phyloP scores from a whole-genome alignment of 1,284 basidiomycete genomes.

The Ceratobasidium papillatum region DNA sequence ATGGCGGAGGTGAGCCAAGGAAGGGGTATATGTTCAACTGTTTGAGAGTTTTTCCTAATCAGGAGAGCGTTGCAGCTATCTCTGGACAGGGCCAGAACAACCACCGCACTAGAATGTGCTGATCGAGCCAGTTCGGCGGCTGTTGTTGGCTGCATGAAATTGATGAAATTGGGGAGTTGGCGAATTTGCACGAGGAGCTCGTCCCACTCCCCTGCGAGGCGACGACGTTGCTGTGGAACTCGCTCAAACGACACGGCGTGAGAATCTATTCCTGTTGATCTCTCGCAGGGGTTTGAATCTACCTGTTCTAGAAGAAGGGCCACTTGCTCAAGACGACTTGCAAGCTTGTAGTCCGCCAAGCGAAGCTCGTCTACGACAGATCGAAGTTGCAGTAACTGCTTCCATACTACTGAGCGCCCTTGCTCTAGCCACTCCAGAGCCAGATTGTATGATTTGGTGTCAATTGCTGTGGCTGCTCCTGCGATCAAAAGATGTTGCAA shows the following conservation, averaged over 20 bases:
- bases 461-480: too few relatives aligned
- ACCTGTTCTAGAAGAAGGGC: background rate
- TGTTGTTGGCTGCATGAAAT: background rate
- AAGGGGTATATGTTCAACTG: background rate
- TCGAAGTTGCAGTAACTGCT: constrained; percentile 50
- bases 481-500: too few relatives aligned
- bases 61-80: background rate
- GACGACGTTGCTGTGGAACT: background rate
- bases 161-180: background rate
- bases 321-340: constrained; percentile 1
- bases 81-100: background rate
- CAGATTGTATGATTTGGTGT: too few relatives aligned
- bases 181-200: background rate
- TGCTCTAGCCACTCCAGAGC: constrained; percentile 45
- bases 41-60: background rate
- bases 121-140: background rate
- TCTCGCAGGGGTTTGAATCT: background rate
- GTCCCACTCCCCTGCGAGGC: constrained; percentile 1
- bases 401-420: constrained; percentile 51
- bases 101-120: background rate
- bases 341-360: background rate
- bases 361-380: constrained; percentile 49
- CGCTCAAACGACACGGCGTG: background rate
- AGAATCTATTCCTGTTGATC: background rate
- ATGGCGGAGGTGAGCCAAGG: background rate